Evolutionary conservation across 805 yeast genomes (phyloP).

Genomic region (Alloascoidea africana): DNA sequence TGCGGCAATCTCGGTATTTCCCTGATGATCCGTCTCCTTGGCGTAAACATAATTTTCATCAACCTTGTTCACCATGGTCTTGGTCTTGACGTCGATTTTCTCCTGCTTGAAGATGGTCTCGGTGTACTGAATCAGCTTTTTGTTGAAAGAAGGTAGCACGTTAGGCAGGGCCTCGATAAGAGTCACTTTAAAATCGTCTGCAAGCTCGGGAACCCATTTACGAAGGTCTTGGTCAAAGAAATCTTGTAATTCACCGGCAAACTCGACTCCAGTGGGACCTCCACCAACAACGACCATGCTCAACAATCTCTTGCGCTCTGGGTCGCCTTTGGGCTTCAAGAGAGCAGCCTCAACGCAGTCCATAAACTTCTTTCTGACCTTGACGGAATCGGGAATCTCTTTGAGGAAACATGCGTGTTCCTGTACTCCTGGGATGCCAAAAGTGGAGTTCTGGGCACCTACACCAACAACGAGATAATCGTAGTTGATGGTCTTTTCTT

Average conservation of each 20-base stretch:
- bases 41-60: conserved; percentile 58
- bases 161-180: conserved; percentile 86
- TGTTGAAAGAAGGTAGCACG: conserved; percentile 41
- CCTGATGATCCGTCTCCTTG: conserved; percentile 49
- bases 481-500: conserved; percentile 37
- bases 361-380: conserved; percentile 71
- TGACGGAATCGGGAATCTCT: conserved; percentile 79
- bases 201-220: conserved; percentile 80
- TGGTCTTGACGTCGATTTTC: conserved; percentile 61
- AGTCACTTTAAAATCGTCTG: conserved; percentile 68
- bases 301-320: conserved; percentile 72
- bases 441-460: conserved; percentile 91
- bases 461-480: conserved; percentile 87
- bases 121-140: conserved; percentile 45
- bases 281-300: conserved; percentile 93
- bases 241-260: conserved; percentile 93
- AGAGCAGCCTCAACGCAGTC: conserved; percentile 83
- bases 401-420: conserved; percentile 82
- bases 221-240: conserved; percentile 82
- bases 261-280: conserved; percentile 98
- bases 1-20: conserved; percentile 40
- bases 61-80: conserved; percentile 82
- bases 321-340: conserved; percentile 55
- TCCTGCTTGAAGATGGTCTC: conserved; percentile 55
- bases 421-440: conserved; percentile 83